Evolutionary conservation across 2,329 filamentous ascomycete genomes (phyloP).

Genomic region (Aspergillus hiratsukae): DNA sequence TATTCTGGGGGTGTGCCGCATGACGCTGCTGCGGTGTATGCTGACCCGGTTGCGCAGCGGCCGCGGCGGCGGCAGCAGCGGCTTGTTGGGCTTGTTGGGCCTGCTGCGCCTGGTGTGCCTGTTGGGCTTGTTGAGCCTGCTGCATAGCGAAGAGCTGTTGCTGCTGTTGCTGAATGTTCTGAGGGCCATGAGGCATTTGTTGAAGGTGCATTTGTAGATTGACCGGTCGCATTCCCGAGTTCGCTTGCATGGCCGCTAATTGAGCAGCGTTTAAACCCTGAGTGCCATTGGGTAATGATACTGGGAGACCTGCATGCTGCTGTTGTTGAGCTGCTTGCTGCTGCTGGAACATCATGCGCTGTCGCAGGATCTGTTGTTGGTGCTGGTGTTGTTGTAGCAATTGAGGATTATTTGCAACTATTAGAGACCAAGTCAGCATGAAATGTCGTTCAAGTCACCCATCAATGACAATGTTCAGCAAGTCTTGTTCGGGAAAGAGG

Average conservation of each 20-base stretch:
- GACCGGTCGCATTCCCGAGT: slow-evolving; percentile 37
- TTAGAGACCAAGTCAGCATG: neutral
- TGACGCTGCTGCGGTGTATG: slow-evolving; percentile 40
- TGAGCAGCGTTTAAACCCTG: slow-evolving; percentile 40
- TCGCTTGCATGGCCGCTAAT: slow-evolving; percentile 41
- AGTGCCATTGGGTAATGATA: slow-evolving; percentile 39
- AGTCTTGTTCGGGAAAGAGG: neutral
- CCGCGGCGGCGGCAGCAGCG: slow-evolving; percentile 15
- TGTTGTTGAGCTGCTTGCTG: slow-evolving; percentile 35
- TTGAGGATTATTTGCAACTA: slow-evolving; percentile 42
- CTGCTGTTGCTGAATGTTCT: slow-evolving; percentile 42
- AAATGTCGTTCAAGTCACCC: neutral
- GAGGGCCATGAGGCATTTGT: slow-evolving; percentile 38
- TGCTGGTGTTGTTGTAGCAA: slow-evolving; percentile 40
- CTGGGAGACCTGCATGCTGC: slow-evolving; percentile 33
- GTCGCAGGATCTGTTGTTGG: slow-evolving; percentile 18
- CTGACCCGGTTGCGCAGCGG: slow-evolving; percentile 32
- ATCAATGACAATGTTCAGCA: neutral
- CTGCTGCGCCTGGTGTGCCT: slow-evolving; percentile 28
- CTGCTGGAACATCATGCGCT: slow-evolving; percentile 18
- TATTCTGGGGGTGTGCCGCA: slow-evolving; percentile 38
- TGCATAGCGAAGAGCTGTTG: slow-evolving; percentile 35
- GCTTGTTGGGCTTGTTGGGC: slow-evolving; percentile 32
- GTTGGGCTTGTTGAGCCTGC: slow-evolving; percentile 21
- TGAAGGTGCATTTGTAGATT: slow-evolving; percentile 39